Conservation (phyloP, 768 basidiomycete genomes). For the Suillus discolor region DNA sequence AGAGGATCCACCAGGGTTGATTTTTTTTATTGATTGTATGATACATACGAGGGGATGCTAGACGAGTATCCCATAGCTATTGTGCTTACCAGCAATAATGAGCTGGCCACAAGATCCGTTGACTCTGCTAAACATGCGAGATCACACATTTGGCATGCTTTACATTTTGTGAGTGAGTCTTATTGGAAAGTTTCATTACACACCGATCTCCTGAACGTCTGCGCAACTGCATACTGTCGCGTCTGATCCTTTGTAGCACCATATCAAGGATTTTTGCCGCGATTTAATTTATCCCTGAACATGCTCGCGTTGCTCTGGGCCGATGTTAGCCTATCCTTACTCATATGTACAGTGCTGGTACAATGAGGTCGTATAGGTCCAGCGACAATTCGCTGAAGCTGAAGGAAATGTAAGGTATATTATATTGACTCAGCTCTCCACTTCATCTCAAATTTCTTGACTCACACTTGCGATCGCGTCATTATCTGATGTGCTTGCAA, state of each 20-base stretch:
- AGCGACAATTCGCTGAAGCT: constrained; percentile 54
- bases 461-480: constrained; percentile 53
- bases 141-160: constrained; percentile 65
- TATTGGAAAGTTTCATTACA: not conserved
- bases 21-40: too few relatives aligned
- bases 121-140: constrained; percentile 50
- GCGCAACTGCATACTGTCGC: constrained; percentile 53
- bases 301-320: constrained; percentile 69
- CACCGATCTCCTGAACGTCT: constrained; percentile 41
- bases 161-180: constrained; percentile 66
- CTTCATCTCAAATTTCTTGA: constrained; percentile 34
- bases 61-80: too few relatives aligned
- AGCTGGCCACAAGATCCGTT: constrained; percentile 72
- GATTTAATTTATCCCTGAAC: constrained; percentile 62
- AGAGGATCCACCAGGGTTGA: too few relatives aligned
- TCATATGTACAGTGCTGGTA: not conserved
- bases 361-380: constrained; percentile 14
- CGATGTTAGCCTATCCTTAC: constrained; percentile 45
- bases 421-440: constrained; percentile 2
- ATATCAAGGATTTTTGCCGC: constrained; percentile 60
- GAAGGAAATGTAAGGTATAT: constrained; percentile 54
- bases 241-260: constrained; percentile 41
- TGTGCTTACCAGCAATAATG: too few relatives aligned
- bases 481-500: constrained; percentile 57
- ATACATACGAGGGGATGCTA: too few relatives aligned